Evolutionary conservation across 169 alveolate genomes (phyloP).

Genomic region (Plasmodium coatneyi): DNA sequence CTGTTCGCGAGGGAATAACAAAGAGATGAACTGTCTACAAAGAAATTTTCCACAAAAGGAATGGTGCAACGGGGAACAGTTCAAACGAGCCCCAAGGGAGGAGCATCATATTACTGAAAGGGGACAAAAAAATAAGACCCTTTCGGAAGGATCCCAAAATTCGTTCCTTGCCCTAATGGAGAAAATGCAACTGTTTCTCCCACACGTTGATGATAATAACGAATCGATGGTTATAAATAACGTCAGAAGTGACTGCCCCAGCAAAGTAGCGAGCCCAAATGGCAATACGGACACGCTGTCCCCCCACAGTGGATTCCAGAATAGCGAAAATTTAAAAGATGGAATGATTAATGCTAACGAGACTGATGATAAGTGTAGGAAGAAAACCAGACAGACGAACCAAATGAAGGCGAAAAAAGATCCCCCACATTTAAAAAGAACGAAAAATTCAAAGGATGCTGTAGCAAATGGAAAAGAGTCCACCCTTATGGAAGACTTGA

Average conservation of each 20-base stretch:
- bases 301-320: neutral
- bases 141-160: neutral
- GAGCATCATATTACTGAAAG: neutral
- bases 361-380: constrained; percentile 23
- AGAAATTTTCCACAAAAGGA: neutral
- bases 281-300: neutral
- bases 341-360: neutral
- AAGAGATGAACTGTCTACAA: neutral
- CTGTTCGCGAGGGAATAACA: neutral
- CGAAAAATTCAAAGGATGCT: constrained; percentile 31
- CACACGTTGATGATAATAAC: neutral
- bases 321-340: neutral
- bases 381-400: constrained; percentile 1
- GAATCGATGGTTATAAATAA: neutral
- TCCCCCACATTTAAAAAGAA: constrained; percentile 2
- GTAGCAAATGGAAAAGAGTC: constrained; percentile 20
- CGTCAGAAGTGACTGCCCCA: neutral
- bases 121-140: neutral
- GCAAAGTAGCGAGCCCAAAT: neutral
- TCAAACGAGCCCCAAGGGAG: neutral
- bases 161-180: neutral
- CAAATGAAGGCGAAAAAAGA: constrained; percentile 17
- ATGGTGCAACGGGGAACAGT: neutral
- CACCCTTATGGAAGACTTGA: neutral
- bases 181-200: neutral